A percentile compares a stretch with the other conserved stretches of the same genome.
Evolutionary conservation across 169 alveolate species (phyloP).

Genomic region (Cryptosporidium xiaoi): DNA sequence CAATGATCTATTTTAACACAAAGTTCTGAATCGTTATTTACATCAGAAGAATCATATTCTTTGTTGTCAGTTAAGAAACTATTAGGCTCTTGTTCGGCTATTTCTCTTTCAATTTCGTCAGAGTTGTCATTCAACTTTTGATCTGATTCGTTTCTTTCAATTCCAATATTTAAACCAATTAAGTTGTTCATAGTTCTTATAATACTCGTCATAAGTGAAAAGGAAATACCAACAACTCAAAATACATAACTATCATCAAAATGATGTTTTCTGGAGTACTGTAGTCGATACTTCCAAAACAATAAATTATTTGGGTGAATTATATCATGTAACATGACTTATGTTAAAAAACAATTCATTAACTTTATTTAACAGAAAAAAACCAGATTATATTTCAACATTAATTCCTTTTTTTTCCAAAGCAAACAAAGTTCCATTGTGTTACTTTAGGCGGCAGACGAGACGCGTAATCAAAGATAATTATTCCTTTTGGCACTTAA

Average conservation of each 20-base stretch:
- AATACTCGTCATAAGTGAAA: background rate
- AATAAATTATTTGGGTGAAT: no score
- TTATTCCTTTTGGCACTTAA: conserved; percentile 1
- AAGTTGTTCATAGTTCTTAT: conserved; percentile 34
- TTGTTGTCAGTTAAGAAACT: background rate
- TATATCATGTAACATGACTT: no score
- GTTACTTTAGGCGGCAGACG: background rate
- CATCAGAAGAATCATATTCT: background rate
- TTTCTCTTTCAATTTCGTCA: background rate
- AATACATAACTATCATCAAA: background rate
- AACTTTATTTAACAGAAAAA: no score
- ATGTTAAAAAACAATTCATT: no score
- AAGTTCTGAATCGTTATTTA: conserved; percentile 12
- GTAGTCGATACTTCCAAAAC: no score
- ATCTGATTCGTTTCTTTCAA: conserved; percentile 12
- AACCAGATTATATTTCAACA: no score
- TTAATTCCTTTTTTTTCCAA: no score
- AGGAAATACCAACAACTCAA: background rate
- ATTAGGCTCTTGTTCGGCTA: conserved; percentile 5
- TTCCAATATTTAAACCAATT: background rate
- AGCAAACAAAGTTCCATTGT: no score
- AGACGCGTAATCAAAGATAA: background rate
- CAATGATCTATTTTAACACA: no score
- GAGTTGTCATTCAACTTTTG: conserved; percentile 14
- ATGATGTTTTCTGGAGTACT: no score